phyloP scores from a whole-genome alignment of 306 rosid species.

The Heteromeles arbutifolia region DNA sequence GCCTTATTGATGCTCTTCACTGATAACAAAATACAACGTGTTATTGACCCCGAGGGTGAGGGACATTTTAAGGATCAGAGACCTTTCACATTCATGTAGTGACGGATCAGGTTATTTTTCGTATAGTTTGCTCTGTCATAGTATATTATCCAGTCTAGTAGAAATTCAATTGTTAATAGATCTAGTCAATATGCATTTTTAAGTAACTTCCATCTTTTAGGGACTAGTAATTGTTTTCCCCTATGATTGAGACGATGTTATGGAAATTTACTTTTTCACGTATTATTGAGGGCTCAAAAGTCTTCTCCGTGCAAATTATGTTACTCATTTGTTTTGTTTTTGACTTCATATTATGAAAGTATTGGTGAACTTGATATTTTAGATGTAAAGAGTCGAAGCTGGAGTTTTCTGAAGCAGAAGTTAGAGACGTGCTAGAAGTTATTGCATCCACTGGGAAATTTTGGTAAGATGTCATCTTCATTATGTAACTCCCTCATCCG shows the following conservation, averaged over 20 bases:
- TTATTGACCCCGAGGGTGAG: background rate
- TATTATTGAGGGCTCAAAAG: background rate
- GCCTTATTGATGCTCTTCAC: background rate
- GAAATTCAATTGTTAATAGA: background rate
- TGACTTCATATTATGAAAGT: background rate
- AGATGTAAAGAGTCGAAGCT: conserved; percentile 23
- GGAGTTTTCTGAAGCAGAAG: conserved; percentile 31
- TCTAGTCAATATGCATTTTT: background rate
- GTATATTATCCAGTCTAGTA: background rate
- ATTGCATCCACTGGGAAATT: conserved; percentile 58
- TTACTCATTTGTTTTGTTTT: background rate
- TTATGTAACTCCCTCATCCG: background rate
- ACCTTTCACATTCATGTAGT: background rate
- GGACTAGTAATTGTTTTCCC: background rate
- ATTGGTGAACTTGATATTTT: conserved; percentile 14
- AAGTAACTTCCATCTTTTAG: background rate
- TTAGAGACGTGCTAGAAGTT: conserved; percentile 29
- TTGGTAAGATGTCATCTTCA: conserved; percentile 28
- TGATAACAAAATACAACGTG: background rate
- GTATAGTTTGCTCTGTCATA: background rate
- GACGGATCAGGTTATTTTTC: background rate
- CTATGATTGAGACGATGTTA: background rate
- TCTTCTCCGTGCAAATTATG: background rate
- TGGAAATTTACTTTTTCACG: background rate
- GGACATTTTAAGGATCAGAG: background rate